Conservation (phyloP, 768 basidiomycete genomes). For the Trametes meyenii region DNA sequence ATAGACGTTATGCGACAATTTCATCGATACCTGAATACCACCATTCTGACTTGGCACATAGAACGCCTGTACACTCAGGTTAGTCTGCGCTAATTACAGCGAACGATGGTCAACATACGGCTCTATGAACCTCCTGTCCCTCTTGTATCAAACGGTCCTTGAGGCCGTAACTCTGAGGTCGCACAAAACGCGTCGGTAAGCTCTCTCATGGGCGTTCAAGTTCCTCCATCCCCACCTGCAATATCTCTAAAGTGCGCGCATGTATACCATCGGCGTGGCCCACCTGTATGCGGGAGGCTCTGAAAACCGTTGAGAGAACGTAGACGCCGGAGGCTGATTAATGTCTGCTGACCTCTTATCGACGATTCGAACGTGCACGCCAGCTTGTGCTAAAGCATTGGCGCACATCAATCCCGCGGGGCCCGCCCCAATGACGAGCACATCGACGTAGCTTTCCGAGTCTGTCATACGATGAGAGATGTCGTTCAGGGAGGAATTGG, state of each 20-base stretch:
- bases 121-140: constrained; percentile 70
- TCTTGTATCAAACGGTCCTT: constrained; percentile 63
- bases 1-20: background rate
- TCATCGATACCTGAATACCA: constrained; percentile 60
- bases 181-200: background rate
- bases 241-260: constrained; percentile 55
- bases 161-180: constrained; percentile 71
- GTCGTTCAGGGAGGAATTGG: background rate
- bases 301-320: constrained; percentile 28
- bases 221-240: constrained; percentile 39
- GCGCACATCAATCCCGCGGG: constrained; percentile 69
- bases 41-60: constrained; percentile 67
- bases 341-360: constrained; percentile 52
- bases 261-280: constrained; percentile 62
- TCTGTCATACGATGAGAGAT: background rate
- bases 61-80: constrained; percentile 55
- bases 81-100: background rate
- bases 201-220: background rate
- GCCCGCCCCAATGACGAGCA: constrained; percentile 63
- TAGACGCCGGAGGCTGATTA: background rate
- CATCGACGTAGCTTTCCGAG: constrained; percentile 48
- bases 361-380: constrained; percentile 60
- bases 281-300: constrained; percentile 41
- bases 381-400: constrained; percentile 58
- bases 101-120: constrained; percentile 45